Conservation (phyloP, 345 rosid species). For the Sapria himalayana region DNA sequence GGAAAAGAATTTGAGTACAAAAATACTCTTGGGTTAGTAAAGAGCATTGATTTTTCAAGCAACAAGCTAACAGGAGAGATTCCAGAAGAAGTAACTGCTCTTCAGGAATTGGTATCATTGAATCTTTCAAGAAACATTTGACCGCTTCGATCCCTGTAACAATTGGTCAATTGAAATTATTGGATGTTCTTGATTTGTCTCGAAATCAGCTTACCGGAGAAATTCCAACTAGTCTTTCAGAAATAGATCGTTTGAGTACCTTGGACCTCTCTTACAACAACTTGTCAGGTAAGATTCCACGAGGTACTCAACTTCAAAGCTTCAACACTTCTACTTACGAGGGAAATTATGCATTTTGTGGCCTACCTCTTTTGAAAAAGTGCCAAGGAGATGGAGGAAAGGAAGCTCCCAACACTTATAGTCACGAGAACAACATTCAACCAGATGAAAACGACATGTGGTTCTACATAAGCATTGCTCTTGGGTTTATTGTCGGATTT, state of each 20-base stretch:
- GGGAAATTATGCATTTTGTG: constrained; percentile 5
- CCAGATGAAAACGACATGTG: constrained; percentile 1
- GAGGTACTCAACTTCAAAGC: constrained; percentile 6
- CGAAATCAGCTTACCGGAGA: constrained; percentile 40
- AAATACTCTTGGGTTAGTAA: constrained; percentile 1
- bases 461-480: background rate
- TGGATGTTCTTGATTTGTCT: constrained; percentile 63
- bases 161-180: constrained; percentile 33
- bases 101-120: constrained; percentile 50
- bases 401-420: background rate
- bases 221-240: constrained; percentile 33
- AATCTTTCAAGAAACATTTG: constrained; percentile 57
- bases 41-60: constrained; percentile 6
- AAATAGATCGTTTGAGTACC: constrained; percentile 29
- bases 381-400: background rate
- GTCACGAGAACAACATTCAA: no score
- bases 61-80: constrained; percentile 45
- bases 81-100: constrained; percentile 43
- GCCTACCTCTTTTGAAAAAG: background rate
- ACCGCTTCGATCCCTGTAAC: constrained; percentile 35
- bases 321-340: constrained; percentile 1
- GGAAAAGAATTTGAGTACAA: constrained; percentile 11
- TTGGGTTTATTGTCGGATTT: constrained; percentile 1
- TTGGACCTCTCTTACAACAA: constrained; percentile 47
- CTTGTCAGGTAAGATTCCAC: constrained; percentile 10